Evolutionary conservation across 2,329 filamentous ascomycete genomes (phyloP).

Genomic region (Penicillium sp.): DNA sequence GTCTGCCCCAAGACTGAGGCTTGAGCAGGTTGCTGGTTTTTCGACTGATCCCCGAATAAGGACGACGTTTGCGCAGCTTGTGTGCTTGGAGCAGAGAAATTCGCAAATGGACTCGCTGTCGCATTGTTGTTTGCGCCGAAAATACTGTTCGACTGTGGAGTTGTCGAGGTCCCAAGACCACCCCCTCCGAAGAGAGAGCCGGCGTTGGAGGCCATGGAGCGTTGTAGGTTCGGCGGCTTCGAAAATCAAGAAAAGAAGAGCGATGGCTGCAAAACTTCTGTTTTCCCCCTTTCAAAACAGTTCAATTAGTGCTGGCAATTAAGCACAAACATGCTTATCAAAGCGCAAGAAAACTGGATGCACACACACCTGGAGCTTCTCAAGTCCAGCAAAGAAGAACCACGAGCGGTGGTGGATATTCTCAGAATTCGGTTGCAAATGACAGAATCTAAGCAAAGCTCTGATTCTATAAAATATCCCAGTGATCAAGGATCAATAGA

Average conservation of each 20-base stretch:
- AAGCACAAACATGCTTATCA: neutral
- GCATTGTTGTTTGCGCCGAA: conserved; percentile 32
- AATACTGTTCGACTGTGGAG: conserved; percentile 26
- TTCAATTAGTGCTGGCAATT: neutral
- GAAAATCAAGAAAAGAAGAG: neutral
- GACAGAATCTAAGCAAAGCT: neutral
- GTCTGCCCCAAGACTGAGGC: conserved; percentile 30
- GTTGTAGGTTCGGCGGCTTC: neutral
- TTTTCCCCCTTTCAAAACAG: too few species aligned
- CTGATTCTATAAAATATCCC: neutral
- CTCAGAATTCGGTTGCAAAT: neutral
- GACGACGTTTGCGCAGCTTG: conserved; percentile 25
- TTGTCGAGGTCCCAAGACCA: conserved; percentile 26
- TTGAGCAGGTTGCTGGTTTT: conserved; percentile 23
- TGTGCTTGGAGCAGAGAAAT: conserved; percentile 16
- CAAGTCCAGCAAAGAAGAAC: neutral
- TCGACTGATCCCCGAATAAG: conserved; percentile 26
- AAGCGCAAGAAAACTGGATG: conserved; percentile 1
- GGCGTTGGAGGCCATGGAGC: conserved; percentile 20
- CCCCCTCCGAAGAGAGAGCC: conserved; percentile 33
- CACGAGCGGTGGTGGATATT: neutral
- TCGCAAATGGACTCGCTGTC: conserved; percentile 27
- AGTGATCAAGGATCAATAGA: neutral
- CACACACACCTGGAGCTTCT: conserved; percentile 1
- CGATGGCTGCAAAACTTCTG: too few species aligned